These are phyloP conservation scores for Kodamaea leandrae DNA, from an alignment of 805 yeast genomes.

Conservation along the genomic window DNA sequence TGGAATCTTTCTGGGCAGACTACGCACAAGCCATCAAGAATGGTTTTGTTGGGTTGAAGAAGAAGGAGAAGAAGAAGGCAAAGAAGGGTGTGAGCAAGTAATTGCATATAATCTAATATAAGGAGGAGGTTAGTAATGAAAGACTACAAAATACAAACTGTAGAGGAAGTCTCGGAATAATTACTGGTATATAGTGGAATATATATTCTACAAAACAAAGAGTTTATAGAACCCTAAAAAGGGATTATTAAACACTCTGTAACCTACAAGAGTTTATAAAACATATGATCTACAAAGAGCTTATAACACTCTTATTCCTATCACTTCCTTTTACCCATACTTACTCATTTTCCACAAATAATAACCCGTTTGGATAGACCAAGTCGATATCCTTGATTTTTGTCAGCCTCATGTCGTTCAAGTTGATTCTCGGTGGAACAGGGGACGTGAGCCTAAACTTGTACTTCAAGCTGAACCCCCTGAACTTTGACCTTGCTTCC, in stretches of 20 bases:
- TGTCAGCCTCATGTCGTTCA: slow-evolving; percentile 38
- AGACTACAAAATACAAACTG: neutral
- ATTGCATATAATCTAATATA: neutral
- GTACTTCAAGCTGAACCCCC: slow-evolving; percentile 24
- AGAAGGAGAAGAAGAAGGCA: slow-evolving; percentile 77
- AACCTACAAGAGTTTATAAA: too few species aligned
- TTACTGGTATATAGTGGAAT: too few species aligned
- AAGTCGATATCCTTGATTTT: slow-evolving; percentile 60
- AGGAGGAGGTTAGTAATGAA: neutral
- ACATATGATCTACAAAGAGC: too few species aligned
- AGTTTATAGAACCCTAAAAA: too few species aligned
- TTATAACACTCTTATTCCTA: too few species aligned
- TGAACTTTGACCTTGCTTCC: slow-evolving; percentile 24
- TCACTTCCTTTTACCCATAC: too few species aligned
- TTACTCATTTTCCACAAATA: slow-evolving; percentile 48
- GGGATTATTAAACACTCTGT: too few species aligned
- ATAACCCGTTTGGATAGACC: slow-evolving; percentile 45
- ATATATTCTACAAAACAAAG: too few species aligned
- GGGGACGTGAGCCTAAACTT: slow-evolving; percentile 35
- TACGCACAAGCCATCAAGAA: slow-evolving; percentile 67
- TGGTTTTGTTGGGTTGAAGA: slow-evolving; percentile 73
- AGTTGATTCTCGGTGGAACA: slow-evolving; percentile 35
- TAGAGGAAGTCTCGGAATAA: neutral
- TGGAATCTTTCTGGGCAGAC: slow-evolving; percentile 74
- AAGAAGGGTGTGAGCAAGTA: slow-evolving; percentile 29